These are phyloP conservation scores for Annulohypoxylon truncatum DNA, from an alignment of 2,329 filamentous ascomycete genomes.

Conservation along the genomic window DNA sequence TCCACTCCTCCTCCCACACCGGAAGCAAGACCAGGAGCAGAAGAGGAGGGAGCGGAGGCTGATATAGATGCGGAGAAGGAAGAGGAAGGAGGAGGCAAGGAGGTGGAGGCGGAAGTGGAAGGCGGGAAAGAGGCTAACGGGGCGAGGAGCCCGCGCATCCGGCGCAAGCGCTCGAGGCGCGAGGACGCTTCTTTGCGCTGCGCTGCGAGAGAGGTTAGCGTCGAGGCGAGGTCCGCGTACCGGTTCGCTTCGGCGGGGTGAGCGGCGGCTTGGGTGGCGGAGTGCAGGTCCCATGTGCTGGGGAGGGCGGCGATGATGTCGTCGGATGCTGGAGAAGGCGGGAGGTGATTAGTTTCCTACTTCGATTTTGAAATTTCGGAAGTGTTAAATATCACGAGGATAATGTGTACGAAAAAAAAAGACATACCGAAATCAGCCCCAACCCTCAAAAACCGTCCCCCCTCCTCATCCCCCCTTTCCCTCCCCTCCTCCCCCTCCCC, in stretches of 20 bases:
- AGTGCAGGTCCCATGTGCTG: conserved; percentile 57
- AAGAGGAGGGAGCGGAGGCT: neutral
- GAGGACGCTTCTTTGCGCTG: conserved; percentile 54
- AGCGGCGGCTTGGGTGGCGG: conserved; percentile 50
- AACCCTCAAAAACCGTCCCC: conserved; percentile 35
- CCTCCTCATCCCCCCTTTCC: conserved; percentile 48
- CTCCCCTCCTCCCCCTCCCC: conserved; percentile 54
- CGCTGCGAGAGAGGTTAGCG: conserved; percentile 62
- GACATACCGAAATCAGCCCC: conserved; percentile 44
- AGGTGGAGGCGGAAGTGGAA: neutral
- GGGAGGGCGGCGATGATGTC: conserved; percentile 61
- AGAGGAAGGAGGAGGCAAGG: neutral
- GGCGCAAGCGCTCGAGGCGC: conserved; percentile 60
- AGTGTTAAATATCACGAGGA: neutral
- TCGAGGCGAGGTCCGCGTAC: conserved; percentile 63
- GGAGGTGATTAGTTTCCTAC: neutral
- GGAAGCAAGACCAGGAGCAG: neutral
- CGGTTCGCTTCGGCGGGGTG: conserved; percentile 61
- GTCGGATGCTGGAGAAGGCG: conserved; percentile 53
- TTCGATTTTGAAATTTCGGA: neutral
- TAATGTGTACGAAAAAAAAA: neutral
- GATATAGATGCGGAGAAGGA: neutral
- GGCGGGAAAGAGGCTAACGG: conserved; percentile 52
- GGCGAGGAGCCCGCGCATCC: conserved; percentile 62
- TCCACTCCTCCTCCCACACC: conserved; percentile 30